Conservation (phyloP, 2,329 filamentous ascomycete species). For the Penicillium sp. region DNA sequence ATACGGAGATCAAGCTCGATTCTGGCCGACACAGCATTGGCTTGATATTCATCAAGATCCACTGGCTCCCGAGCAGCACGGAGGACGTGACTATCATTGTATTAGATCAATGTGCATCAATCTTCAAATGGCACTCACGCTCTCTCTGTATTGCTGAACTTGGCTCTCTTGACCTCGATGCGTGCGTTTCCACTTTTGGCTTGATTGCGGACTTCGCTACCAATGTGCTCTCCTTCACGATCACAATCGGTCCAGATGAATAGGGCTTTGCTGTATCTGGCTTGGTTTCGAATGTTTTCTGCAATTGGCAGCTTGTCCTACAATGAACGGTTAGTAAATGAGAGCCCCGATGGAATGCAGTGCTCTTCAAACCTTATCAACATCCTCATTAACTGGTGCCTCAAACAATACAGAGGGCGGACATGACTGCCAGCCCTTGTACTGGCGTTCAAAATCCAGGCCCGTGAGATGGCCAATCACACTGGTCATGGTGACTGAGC, state of each 20-base stretch:
- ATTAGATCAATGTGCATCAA: background rate
- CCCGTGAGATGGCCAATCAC: slow-evolving; percentile 84
- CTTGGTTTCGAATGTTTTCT: slow-evolving; percentile 79
- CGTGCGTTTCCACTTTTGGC: slow-evolving; percentile 71
- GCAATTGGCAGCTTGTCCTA: slow-evolving; percentile 80
- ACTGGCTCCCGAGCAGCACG: slow-evolving; percentile 76
- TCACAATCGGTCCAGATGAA: slow-evolving; percentile 99
- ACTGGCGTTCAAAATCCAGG: slow-evolving; percentile 73
- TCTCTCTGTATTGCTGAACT: slow-evolving; percentile 93
- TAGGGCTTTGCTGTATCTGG: slow-evolving; percentile 68
- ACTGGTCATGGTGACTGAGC: slow-evolving; percentile 88
- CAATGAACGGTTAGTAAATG: slow-evolving; percentile 13
- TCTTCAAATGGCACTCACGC: slow-evolving; percentile 56
- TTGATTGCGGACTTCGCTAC: slow-evolving; percentile 81
- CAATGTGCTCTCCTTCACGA: slow-evolving; percentile 95
- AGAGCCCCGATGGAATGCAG: background rate
- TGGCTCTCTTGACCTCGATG: slow-evolving; percentile 80
- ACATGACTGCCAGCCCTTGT: slow-evolving; percentile 78
- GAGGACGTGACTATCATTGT: slow-evolving; percentile 71
- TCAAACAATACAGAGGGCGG: slow-evolving; percentile 78
- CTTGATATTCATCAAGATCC: slow-evolving; percentile 78
- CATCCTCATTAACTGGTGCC: slow-evolving; percentile 68
- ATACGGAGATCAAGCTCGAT: slow-evolving; percentile 93
- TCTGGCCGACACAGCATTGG: slow-evolving; percentile 80
- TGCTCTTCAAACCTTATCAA: slow-evolving; percentile 59